Base-by-base conservation (phyloP, 768 basidiomycete genomes). In the Tremella yokohamensis region DNA sequence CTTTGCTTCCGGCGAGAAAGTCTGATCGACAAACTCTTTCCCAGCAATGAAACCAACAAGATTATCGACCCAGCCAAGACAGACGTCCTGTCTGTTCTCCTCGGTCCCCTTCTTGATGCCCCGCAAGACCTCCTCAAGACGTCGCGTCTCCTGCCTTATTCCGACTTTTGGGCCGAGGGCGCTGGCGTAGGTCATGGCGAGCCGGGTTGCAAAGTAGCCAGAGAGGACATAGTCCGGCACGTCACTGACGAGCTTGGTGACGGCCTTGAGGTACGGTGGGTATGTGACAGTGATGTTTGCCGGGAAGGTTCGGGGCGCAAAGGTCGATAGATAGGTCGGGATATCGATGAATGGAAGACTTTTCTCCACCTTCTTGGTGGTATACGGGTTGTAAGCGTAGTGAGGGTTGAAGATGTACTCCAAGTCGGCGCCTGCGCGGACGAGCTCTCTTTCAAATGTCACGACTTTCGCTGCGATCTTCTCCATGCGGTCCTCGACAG, bases 31-130 rank as follows among this genome's bases (percentile, higher is more conserved):
- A 70, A 92, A 98, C 75, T 87, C 79, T 26, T 89, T 82, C 1
- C 94, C 93, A 26, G 87, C 83, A 6, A 90, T 87, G 74, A 89
- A 93, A n/a, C 94, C 94, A 56, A 94, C 81, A 1, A 83, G 82
- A 40, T 78, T 71, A 65, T 91, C 87, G 0, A 92, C 84, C 63
- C 80, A 80, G 1, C 80, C 81, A 52, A 91, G 81, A 70, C 94
- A 98, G 64, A 85, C 86, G 66, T 94, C 89, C 22, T 85, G 82
- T 20, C 96, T 83, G 65, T 93, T 88, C 40, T 86, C 85, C 26
- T 88, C 79, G 1, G 85, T 86, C 24, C 93, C 96, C 62, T 87
- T 87, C 78, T 91, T 89, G 68, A 94, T 83, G 1, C 96, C 96
- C 18, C 81, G 81, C 40, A 98, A 78, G 25, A 82, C 79, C 73